A percentile compares a stretch with the other conserved stretches of the same genome.
These are phyloP conservation scores for Hamiltosporidium magnivora DNA, from an alignment of 371 early-diverging fungal genomes.

Conservation along the genomic window DNA sequence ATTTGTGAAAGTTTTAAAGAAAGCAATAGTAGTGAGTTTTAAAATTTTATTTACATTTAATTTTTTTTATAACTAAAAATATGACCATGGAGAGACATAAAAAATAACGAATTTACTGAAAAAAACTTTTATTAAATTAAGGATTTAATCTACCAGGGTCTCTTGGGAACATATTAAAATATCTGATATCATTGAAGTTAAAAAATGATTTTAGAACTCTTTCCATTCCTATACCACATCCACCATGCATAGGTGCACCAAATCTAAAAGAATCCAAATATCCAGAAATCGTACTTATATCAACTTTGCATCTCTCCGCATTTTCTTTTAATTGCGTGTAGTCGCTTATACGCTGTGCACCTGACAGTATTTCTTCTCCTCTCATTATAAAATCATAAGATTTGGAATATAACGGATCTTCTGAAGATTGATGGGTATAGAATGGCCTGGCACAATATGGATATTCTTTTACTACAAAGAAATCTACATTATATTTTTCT, in stretches of 20 bases:
- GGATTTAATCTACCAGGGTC: slow-evolving; percentile 89
- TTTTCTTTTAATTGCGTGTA: slow-evolving; percentile 68
- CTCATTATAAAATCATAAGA: slow-evolving; percentile 99
- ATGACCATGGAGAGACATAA: no score
- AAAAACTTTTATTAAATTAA: slow-evolving; percentile 55
- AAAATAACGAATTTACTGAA: no score
- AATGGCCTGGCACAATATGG: slow-evolving; percentile 86
- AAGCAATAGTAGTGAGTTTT: no score
- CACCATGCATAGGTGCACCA: slow-evolving; percentile 96
- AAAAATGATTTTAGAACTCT: slow-evolving; percentile 92
- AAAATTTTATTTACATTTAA: no score
- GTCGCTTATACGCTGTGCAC: slow-evolving; percentile 96
- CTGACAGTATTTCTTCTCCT: slow-evolving; percentile 96
- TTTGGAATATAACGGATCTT: slow-evolving; percentile 65
- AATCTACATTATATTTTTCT: slow-evolving; percentile 85
- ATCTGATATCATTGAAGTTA: slow-evolving; percentile 83
- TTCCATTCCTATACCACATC: slow-evolving; percentile 94
- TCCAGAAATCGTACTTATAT: slow-evolving; percentile 67
- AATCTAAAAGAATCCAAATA: slow-evolving; percentile 93
- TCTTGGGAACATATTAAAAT: slow-evolving; percentile 88
- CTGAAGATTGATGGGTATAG: slow-evolving; percentile 63
- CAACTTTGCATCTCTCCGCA: slow-evolving; percentile 68
- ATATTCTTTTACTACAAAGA: slow-evolving; percentile 97
- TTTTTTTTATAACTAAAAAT: no score
- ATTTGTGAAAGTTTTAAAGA: no score